Conservation (phyloP, 495 filamentous ascomycete genomes). For the Immersiella caudata region DNA sequence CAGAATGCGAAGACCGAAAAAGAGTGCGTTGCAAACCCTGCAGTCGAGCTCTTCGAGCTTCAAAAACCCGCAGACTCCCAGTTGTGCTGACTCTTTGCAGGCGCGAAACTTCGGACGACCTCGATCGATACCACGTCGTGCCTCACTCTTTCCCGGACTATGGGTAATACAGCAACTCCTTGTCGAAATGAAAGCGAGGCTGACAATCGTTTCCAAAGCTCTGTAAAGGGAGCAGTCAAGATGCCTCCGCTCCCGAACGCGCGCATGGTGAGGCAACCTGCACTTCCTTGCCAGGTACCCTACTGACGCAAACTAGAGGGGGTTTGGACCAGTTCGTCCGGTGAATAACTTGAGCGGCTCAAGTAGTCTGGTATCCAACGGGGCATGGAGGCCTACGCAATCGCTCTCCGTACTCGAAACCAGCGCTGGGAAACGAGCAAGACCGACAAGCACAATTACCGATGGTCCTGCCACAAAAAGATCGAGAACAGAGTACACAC, state of each 20-base stretch:
- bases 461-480: background rate
- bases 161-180: constrained; percentile 28
- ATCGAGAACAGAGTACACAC: background rate
- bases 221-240: constrained; percentile 26
- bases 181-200: background rate
- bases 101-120: constrained; percentile 1
- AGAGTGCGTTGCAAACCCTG: constrained; percentile 17
- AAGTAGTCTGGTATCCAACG: background rate
- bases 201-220: constrained; percentile 26
- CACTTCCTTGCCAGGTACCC: background rate
- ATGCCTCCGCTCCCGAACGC: background rate
- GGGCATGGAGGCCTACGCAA: background rate
- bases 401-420: background rate
- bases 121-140: constrained; percentile 28
- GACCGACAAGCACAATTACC: background rate
- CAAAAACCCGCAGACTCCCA: background rate
- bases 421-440: background rate
- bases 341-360: background rate
- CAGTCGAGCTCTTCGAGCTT: background rate
- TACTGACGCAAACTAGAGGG: background rate
- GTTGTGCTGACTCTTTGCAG: constrained; percentile 5
- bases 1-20: constrained; percentile 31
- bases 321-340: background rate
- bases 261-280: background rate
- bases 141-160: constrained; percentile 37